phyloP scores from a whole-genome alignment of 139 green algal genomes.

The Marvania coccoides region DNA sequence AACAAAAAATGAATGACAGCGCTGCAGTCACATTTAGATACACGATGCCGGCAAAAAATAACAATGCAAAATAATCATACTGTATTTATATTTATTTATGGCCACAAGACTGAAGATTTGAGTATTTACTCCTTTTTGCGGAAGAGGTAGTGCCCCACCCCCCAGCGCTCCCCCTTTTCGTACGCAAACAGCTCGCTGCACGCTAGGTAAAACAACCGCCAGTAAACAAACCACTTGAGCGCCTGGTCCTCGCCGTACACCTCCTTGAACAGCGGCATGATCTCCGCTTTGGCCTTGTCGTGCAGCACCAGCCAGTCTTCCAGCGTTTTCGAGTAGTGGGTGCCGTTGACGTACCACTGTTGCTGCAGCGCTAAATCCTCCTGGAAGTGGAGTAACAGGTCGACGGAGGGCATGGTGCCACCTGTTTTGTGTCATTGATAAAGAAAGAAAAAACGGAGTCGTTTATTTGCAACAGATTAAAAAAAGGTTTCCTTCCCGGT shows the following conservation, averaged over 20 bases:
- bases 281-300: constrained; percentile 27
- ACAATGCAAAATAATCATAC: no score
- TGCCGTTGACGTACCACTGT: constrained; percentile 81
- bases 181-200: constrained; percentile 87
- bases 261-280: constrained; percentile 43
- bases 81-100: no score
- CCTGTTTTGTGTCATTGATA: no score
- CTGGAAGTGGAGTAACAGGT: constrained; percentile 89
- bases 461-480: no score
- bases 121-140: constrained; percentile 25
- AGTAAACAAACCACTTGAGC: constrained; percentile 61
- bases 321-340: constrained; percentile 80
- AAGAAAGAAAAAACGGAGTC: no score
- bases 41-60: no score
- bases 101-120: no score
- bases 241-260: constrained; percentile 55
- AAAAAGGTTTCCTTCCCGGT: no score
- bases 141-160: constrained; percentile 71
- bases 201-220: constrained; percentile 86
- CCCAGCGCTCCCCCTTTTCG: constrained; percentile 77
- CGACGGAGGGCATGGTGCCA: constrained; percentile 85
- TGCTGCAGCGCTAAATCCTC: constrained; percentile 62
- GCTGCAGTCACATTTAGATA: no score
- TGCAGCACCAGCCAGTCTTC: constrained; percentile 82
- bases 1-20: no score